Base-by-base conservation (phyloP, 1,139 yeast species). In the Diutina ranongensis region DNA sequence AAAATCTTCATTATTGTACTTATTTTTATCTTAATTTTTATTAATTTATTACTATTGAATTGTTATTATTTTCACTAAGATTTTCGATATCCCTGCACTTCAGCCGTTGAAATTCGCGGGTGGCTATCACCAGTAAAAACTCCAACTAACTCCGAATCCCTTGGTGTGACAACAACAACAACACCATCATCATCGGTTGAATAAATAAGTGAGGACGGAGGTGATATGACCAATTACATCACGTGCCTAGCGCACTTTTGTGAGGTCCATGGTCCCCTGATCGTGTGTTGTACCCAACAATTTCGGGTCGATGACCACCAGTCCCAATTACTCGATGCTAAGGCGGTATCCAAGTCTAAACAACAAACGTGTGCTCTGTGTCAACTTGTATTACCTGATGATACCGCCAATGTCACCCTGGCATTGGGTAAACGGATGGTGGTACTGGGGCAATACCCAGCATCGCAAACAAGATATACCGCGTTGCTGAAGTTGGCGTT, bases 261-360 rank as follows among this genome's bases (percentile, higher is more conserved):
- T 61, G 95, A 86, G 61, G 71, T 81, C 31, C 95, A 86, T 57
- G 95, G 95, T 0, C 95, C 95, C 0, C 71, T 82, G 16, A 73
- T 81, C 44, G 70, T 86, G n/a, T 62, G 82, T 55, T 84, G 89
- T 54, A 83, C 94, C 0, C 92, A 83, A 55, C 53, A 41, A 19
- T 48, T 49, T 28, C 47, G 46, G 4, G 22, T 35, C 16, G 32
- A 28, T 20, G 20, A 8, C 10, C 21, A 38, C 32, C 31, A 38
- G 3, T 18, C 31, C 33, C 28, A 38, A 15, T 16, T 38, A n/a
- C 31, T 38, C 20, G 28, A 38, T 32, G 20, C 19, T 10, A n/a
- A 15, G 20, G 32, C 32, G 18, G 16, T 18, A 53, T 33, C 45
- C 57, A 16, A 57, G 47, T 49, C 73, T 51, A 55, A 63, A 50